A percentile compares a stretch with the other conserved stretches of the same genome.
phyloP scores from a whole-genome alignment of 306 rosid species.

The Cucumis sativus region DNA sequence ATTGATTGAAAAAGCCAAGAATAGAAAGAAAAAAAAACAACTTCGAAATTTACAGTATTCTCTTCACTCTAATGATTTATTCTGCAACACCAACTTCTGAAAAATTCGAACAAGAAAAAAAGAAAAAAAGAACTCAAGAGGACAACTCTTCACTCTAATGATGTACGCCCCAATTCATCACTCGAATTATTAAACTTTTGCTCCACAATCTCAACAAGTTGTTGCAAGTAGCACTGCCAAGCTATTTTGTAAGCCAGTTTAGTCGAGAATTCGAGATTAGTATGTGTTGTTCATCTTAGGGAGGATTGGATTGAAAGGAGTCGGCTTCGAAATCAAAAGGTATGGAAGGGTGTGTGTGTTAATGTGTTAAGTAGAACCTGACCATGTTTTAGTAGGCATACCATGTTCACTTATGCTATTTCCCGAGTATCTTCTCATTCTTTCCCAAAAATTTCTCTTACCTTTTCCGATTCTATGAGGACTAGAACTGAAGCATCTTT shows the following conservation, averaged over 20 bases:
- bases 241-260: not conserved
- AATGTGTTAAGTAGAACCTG: slow-evolving; percentile 20
- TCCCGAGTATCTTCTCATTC: slow-evolving; percentile 45
- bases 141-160: not conserved
- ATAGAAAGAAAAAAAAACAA: too few relatives aligned
- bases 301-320: not conserved
- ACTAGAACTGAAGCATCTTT: slow-evolving; percentile 59
- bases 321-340: not conserved
- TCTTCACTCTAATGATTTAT: not conserved
- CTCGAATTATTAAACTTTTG: not conserved
- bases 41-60: not conserved
- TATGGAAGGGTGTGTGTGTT: not conserved
- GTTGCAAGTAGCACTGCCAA: not conserved
- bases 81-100: not conserved
- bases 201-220: not conserved
- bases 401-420: slow-evolving; percentile 72
- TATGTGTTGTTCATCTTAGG: not conserved
- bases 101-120: not conserved
- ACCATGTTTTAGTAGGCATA: slow-evolving; percentile 32
- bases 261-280: not conserved
- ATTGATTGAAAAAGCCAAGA: not conserved
- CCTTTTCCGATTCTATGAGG: slow-evolving; percentile 49
- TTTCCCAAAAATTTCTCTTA: slow-evolving; percentile 46
- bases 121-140: not conserved
- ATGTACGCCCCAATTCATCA: not conserved